phyloP scores from a whole-genome alignment of 441 rosid species.

The Euphorbia celastroides region DNA sequence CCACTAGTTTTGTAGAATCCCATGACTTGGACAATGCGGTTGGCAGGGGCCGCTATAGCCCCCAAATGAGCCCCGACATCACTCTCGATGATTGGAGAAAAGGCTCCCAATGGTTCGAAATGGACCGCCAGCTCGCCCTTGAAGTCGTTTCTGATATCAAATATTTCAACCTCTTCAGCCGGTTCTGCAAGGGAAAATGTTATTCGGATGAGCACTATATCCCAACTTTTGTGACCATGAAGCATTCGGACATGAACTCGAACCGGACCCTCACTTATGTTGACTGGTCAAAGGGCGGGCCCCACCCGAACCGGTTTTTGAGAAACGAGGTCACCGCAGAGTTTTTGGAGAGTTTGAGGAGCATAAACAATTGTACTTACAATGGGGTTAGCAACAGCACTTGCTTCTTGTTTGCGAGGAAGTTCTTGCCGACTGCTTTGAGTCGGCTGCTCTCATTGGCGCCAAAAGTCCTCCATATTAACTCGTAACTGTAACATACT shows the following conservation, averaged over 20 bases:
- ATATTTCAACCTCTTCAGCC: conserved; percentile 48
- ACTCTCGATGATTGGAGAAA: conserved; percentile 59
- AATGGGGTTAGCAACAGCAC: conserved; percentile 47
- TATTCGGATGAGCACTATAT: conserved; percentile 82
- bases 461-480: conserved; percentile 47
- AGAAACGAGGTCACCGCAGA: conserved; percentile 49
- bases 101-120: conserved; percentile 86
- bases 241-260: conserved; percentile 37
- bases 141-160: conserved; percentile 53
- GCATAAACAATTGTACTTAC: conserved; percentile 37
- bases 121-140: conserved; percentile 57
- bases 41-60: conserved; percentile 65
- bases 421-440: conserved; percentile 60
- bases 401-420: conserved; percentile 85
- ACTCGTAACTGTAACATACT: neutral
- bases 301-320: conserved; percentile 56
- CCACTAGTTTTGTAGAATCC: conserved; percentile 44
- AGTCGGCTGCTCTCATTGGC: conserved; percentile 57
- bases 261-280: conserved; percentile 83
- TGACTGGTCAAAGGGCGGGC: conserved; percentile 79
- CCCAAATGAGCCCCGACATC: conserved; percentile 48
- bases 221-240: conserved; percentile 55
- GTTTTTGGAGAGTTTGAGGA: conserved; percentile 57
- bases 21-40: conserved; percentile 48
- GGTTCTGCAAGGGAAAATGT: conserved; percentile 45